Percentiles rank a stretch among this genome's conserved stretches.
phyloP scores from a whole-genome alignment of 1,284 basidiomycete genomes.

The Porodaedalea pini region DNA sequence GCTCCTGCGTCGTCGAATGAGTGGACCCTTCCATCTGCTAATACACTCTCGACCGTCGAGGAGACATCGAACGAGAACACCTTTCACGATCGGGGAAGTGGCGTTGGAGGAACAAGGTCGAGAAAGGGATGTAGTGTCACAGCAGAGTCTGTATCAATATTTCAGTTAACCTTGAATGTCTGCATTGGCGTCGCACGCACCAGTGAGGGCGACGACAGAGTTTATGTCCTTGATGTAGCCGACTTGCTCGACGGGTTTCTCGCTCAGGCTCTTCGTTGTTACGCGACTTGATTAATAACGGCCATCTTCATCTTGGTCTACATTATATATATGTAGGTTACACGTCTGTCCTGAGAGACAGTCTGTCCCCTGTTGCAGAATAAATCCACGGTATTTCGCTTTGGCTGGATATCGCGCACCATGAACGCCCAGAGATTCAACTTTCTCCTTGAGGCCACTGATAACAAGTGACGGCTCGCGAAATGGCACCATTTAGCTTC shows the following conservation, averaged over 20 bases:
- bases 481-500: constrained; percentile 15
- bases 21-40: constrained; percentile 24
- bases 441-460: constrained; percentile 43
- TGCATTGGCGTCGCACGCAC: constrained; percentile 47
- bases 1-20: constrained; percentile 15
- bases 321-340: constrained; percentile 60
- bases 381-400: constrained; percentile 8
- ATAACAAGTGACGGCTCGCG: constrained; percentile 29
- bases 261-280: constrained; percentile 63
- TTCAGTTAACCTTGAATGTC: constrained; percentile 35
- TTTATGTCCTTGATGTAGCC: constrained; percentile 81
- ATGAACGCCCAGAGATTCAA: constrained; percentile 48
- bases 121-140: constrained; percentile 66
- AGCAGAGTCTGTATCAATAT: constrained; percentile 47
- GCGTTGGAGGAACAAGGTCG: constrained; percentile 62
- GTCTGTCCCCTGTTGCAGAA: constrained; percentile 53
- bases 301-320: constrained; percentile 40
- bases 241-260: constrained; percentile 81
- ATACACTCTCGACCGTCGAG: constrained; percentile 52
- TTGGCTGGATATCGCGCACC: constrained; percentile 32
- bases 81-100: constrained; percentile 68
- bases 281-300: constrained; percentile 46
- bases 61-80: constrained; percentile 80
- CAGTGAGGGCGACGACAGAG: constrained; percentile 78
- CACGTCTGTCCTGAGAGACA: constrained; percentile 77